phyloP scores from a whole-genome alignment of 1,284 basidiomycete genomes.

The Cutaneotrichosporon cyanovorans region DNA sequence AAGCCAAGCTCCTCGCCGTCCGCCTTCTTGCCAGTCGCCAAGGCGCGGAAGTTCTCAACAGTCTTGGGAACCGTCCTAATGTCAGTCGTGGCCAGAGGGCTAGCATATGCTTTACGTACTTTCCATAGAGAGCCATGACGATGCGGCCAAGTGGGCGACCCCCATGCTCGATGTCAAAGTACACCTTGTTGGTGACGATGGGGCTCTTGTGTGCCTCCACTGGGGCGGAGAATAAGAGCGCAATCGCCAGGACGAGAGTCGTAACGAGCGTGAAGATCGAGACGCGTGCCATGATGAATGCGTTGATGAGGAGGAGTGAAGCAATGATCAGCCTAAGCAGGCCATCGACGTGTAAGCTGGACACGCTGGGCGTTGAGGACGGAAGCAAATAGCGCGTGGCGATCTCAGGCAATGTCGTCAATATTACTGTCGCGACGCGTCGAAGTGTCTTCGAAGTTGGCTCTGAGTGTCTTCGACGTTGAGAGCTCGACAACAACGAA shows the following conservation, averaged over 20 bases:
- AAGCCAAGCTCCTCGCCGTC: conserved; percentile 65
- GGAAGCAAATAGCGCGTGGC: background rate
- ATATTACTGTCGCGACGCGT: conserved; percentile 1
- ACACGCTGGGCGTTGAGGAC: background rate
- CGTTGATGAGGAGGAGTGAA: background rate
- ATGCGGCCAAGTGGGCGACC: conserved; percentile 73
- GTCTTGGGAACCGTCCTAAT: conserved; percentile 77
- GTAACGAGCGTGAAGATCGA: conserved; percentile 59
- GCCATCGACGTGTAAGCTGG: background rate
- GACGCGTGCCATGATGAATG: conserved; percentile 48
- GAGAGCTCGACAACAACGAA: background rate
- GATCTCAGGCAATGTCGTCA: too few species aligned
- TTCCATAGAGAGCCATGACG: conserved; percentile 77
- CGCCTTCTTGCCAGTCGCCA: conserved; percentile 66
- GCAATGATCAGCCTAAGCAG: background rate
- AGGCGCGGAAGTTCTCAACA: conserved; percentile 61
- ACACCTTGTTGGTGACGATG: conserved; percentile 82
- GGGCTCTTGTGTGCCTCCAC: conserved; percentile 51
- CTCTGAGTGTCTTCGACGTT: too few species aligned
- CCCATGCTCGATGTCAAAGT: conserved; percentile 87
- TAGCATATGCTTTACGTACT: conserved; percentile 35
- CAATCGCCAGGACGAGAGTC: conserved; percentile 58
- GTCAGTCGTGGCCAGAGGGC: conserved; percentile 8
- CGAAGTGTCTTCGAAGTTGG: too few species aligned
- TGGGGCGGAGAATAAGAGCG: conserved; percentile 41